A percentile compares a stretch with the other conserved stretches of the same genome.
Evolutionary conservation across 257 asterid genomes (phyloP).

Genomic region (Solanum paucissectum): DNA sequence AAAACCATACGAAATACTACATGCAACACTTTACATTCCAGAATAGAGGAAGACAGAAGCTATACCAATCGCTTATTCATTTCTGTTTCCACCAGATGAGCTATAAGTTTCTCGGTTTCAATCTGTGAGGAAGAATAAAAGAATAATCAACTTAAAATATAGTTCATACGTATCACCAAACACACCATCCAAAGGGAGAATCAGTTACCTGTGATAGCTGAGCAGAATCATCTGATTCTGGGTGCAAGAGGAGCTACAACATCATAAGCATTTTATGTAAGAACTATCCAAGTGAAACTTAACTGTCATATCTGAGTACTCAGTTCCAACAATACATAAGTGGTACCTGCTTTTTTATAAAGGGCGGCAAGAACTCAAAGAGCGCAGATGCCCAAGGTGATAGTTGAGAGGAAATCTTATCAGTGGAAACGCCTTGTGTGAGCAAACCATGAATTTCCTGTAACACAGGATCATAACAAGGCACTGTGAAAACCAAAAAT

Average conservation of each 20-base stretch:
- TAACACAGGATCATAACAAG: background rate
- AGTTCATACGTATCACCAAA: background rate
- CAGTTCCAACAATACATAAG: background rate
- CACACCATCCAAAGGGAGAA: conserved; percentile 1
- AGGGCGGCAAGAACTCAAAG: conserved; percentile 80
- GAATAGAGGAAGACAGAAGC: background rate
- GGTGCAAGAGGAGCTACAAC: conserved; percentile 69
- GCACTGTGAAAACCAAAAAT: background rate
- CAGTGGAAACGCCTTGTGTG: conserved; percentile 70
- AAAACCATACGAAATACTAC: background rate
- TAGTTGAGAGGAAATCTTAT: conserved; percentile 66
- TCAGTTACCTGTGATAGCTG: conserved; percentile 86
- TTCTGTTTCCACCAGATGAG: conserved; percentile 92
- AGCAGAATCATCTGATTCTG: conserved; percentile 98
- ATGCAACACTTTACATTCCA: background rate
- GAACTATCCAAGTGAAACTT: conserved; percentile 6
- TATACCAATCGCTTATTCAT: conserved; percentile 78
- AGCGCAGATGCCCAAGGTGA: conserved; percentile 99
- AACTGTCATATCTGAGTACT: background rate
- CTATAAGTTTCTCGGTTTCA: conserved; percentile 95
- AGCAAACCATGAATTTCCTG: conserved; percentile 94
- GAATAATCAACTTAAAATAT: background rate
- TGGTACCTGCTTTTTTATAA: conserved; percentile 71
- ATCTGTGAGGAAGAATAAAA: conserved; percentile 34
- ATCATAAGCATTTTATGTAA: conserved; percentile 15